phyloP scores from a whole-genome alignment of 768 basidiomycete genomes.

The Leccinum disarticulatum region DNA sequence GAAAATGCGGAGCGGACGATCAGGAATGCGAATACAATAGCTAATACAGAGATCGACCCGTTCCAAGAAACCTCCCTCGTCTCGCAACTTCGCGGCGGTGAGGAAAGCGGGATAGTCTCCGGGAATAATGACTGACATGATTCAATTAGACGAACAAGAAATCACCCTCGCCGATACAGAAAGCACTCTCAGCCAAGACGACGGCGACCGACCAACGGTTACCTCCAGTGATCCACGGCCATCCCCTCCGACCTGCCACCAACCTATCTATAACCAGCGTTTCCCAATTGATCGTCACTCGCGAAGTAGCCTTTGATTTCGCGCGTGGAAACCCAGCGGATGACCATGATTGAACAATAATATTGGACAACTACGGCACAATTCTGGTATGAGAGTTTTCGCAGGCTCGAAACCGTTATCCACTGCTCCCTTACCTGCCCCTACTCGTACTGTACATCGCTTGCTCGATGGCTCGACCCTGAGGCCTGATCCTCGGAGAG shows the following conservation, averaged over 20 bases:
- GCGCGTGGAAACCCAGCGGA: no score
- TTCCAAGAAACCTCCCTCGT: constrained; percentile 4
- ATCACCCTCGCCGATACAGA: neutral
- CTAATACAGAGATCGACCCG: neutral
- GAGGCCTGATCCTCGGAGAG: no score
- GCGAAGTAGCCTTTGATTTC: neutral
- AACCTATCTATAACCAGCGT: neutral
- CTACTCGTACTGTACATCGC: no score
- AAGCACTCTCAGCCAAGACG: neutral
- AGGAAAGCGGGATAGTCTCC: neutral
- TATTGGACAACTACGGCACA: no score
- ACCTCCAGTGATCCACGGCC: neutral
- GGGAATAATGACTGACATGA: neutral
- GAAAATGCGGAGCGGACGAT: neutral
- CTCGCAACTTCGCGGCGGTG: constrained; percentile 1
- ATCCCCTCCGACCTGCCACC: neutral
- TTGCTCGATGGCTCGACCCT: no score
- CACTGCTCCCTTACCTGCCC: no score
- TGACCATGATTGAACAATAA: no score
- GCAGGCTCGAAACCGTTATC: no score
- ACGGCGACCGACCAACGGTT: no score
- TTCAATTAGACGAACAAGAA: neutral
- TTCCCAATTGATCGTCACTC: neutral
- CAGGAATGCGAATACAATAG: neutral
- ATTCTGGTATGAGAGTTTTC: no score